Base-by-base conservation (phyloP, 805 yeast genomes). In the Myxozyma neotropica region DNA sequence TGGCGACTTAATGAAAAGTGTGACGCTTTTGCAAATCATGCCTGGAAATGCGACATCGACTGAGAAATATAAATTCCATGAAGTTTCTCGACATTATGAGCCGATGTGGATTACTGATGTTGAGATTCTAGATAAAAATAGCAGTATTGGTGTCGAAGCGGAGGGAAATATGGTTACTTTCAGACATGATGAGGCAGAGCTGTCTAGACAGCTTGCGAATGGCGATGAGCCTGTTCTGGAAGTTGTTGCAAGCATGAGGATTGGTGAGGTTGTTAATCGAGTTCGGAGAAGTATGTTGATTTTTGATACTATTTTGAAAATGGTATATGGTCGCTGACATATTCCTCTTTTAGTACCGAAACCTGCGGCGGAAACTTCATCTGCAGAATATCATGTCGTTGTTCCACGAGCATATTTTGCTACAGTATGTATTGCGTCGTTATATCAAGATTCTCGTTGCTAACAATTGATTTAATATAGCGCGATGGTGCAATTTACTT, bases 101-200 rank as follows among this genome's bases (percentile, higher is more conserved):
- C 65, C 68, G 7, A 53, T 65, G 65, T 65, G 68, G 68, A 65
- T 58, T 61, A 65, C 68, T 0, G 68, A 55, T 39, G 65, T 60
- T 13, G 65, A 60, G 44, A 29, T 55, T 5, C 36, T 65, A 17
- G 55, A 53, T 33, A 53, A 49, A 38, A 15, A 23, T 19, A 43
- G 47, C 4, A 49, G 39, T 33, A 35, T 63, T 24, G 68, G 62
- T 3, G 55, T 56, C 3, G 68, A 65, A 31, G 68, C 68, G 1
- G 67, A 64, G 36, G 68, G 68, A 7, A 64, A 64, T 33, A 44
- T 65, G 31, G 68, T 60, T 7, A 55, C 60, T 3, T 55, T 57
- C 29, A 26, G 44, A 13, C 29, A 53, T 13, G 61, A 57, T 5
- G 26, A 21, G 13, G 42, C 13, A 21, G 50, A 42, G 8, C 10